Percentiles rank a stretch among this genome's conserved stretches.
phyloP scores from a whole-genome alignment of 2,329 filamentous ascomycete genomes.

The Cladosporium sphaerospermum region DNA sequence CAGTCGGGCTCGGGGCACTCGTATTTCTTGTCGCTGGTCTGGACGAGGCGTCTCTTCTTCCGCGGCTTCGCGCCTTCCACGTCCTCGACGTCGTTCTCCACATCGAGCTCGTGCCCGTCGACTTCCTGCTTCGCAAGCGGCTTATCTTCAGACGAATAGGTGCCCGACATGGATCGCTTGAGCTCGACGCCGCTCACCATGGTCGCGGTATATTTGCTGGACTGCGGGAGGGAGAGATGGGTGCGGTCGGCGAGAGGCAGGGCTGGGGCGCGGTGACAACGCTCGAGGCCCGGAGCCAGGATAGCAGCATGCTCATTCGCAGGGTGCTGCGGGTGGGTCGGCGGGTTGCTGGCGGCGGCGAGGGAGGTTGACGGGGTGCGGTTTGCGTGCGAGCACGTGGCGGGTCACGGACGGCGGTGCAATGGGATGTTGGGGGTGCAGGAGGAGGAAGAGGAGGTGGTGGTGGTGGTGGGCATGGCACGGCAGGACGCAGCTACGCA shows the following conservation, averaged over 20 bases:
- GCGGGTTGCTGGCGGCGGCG: neutral
- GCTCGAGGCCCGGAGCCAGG: neutral
- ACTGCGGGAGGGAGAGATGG: neutral
- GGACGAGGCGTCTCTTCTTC: constrained; percentile 30
- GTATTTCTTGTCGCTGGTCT: constrained; percentile 56
- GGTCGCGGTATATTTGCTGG: neutral
- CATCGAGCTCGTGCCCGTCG: constrained; percentile 18
- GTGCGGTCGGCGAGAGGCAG: neutral
- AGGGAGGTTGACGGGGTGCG: neutral
- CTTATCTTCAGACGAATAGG: neutral
- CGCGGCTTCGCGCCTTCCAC: constrained; percentile 20
- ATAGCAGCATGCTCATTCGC: constrained; percentile 5
- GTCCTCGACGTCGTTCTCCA: constrained; percentile 19
- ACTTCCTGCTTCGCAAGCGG: constrained; percentile 6
- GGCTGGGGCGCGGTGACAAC: neutral
- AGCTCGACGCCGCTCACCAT: constrained; percentile 3
- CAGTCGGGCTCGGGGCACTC: constrained; percentile 76
- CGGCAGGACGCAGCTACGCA: no score
- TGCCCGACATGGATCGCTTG: neutral
- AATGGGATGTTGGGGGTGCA: neutral
- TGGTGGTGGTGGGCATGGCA: no score
- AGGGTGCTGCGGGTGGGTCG: neutral
- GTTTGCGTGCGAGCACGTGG: neutral
- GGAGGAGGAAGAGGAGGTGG: neutral
- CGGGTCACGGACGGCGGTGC: neutral